A percentile compares a stretch with the other conserved stretches of the same genome.
Evolutionary conservation across 169 alveolate genomes (phyloP).

Genomic region (Miamiensis avidus): DNA sequence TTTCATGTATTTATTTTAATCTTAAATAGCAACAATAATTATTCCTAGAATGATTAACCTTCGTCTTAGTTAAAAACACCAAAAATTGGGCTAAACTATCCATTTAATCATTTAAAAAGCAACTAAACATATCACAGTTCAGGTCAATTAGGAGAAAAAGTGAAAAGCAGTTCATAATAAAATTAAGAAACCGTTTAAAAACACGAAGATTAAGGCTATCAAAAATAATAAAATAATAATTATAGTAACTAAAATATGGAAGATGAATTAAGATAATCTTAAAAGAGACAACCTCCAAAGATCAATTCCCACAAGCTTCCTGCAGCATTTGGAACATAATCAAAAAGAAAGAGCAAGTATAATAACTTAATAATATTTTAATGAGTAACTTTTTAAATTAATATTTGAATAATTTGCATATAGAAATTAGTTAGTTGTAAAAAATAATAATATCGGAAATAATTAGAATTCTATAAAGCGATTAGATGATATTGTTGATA

Average conservation of each 20-base stretch:
- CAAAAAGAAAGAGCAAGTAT: background rate
- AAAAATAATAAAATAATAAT: too few species aligned
- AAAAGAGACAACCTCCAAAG: background rate
- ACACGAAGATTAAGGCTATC: background rate
- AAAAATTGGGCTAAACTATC: background rate
- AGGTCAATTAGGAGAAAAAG: too few species aligned
- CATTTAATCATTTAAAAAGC: background rate
- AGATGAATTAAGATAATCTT: background rate
- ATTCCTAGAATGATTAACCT: too few species aligned
- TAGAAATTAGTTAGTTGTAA: background rate
- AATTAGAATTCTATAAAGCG: background rate
- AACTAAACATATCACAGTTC: background rate
- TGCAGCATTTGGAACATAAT: background rate
- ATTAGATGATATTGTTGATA: background rate
- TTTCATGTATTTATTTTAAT: too few species aligned
- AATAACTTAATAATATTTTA: too few species aligned
- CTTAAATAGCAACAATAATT: too few species aligned
- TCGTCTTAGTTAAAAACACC: constrained; percentile 5
- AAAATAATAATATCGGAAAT: background rate
- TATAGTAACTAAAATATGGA: background rate
- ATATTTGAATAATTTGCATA: too few species aligned
- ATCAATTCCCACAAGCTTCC: background rate
- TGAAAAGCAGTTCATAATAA: background rate
- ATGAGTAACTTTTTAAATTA: too few species aligned
- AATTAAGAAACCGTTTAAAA: too few species aligned